Evolutionary conservation across 768 basidiomycete species (phyloP).

Genomic region (Boletus pseudopeckii): DNA sequence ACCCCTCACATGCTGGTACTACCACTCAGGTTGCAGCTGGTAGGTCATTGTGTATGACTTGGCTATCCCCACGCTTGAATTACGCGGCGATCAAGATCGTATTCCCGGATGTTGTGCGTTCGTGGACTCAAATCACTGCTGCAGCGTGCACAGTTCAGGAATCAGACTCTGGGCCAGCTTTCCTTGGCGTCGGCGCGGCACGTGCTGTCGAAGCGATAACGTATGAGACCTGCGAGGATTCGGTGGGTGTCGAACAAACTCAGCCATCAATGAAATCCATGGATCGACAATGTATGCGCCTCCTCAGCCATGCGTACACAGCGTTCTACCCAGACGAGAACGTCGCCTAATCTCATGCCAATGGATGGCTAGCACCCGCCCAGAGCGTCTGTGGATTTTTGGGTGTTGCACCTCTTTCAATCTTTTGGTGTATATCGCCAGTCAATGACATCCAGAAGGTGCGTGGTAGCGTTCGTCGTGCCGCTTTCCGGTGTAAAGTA

Average conservation of each 20-base stretch:
- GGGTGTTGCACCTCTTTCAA: background rate
- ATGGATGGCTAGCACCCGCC: background rate
- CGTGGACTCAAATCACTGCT: background rate
- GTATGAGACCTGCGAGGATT: conserved; percentile 7
- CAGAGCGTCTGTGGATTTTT: background rate
- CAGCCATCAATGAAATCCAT: conserved; percentile 7
- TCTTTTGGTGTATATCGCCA: background rate
- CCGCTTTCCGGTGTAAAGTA: conserved; percentile 6
- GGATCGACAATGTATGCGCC: conserved; percentile 11
- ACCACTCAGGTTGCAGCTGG: background rate
- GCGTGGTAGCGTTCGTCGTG: conserved; percentile 7
- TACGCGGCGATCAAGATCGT: background rate
- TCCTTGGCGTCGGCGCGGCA: background rate
- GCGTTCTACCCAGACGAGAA: background rate
- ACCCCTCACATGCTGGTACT: background rate
- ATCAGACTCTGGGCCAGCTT: background rate
- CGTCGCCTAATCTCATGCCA: conserved; percentile 6
- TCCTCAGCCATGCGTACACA: background rate
- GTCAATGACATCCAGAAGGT: too few relatives aligned
- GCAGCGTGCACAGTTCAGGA: background rate
- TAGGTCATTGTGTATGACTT: background rate
- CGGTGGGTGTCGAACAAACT: background rate
- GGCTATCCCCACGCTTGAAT: background rate
- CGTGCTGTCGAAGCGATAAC: conserved; percentile 20
- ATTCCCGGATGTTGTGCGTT: background rate